Percentiles rank a stretch among this genome's conserved stretches.
These are phyloP conservation scores for Crithidia acanthocephali DNA, from an alignment of 208 protist genomes.

Conservation along the genomic window DNA sequence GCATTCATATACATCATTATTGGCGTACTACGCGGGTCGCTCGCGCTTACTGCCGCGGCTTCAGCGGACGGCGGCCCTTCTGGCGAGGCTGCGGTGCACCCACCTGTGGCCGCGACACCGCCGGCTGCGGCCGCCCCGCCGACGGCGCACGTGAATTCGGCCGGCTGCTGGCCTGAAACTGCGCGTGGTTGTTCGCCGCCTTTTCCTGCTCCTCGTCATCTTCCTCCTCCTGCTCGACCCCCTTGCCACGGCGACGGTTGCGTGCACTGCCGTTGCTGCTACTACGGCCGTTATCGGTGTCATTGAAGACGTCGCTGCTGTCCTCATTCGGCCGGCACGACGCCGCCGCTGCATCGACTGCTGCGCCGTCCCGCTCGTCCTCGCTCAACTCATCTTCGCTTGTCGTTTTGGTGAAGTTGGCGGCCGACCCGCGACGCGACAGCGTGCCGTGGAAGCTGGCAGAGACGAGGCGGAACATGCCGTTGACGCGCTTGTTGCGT, in stretches of 20 bases:
- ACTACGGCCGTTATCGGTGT: background rate
- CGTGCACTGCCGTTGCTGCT: background rate
- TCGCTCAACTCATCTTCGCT: background rate
- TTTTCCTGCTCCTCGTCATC: background rate
- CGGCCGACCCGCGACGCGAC: background rate
- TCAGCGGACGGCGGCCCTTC: background rate
- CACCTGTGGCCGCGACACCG: background rate
- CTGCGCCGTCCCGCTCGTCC: background rate
- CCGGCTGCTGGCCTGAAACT: background rate
- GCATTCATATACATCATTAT: too few species aligned
- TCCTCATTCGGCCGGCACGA: background rate
- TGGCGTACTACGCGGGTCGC: too few species aligned
- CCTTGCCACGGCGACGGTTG: background rate
- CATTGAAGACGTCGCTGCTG: background rate
- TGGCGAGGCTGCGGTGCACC: background rate
- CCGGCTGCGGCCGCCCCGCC: background rate
- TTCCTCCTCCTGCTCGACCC: background rate
- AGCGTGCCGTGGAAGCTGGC: conserved; percentile 15
- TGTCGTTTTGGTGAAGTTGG: background rate
- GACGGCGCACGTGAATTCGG: background rate
- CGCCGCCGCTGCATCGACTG: background rate
- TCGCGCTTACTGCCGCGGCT: background rate
- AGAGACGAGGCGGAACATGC: conserved; percentile 18
- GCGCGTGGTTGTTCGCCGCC: background rate
- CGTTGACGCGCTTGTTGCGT: conserved; percentile 27